Percentiles rank a stretch among this genome's conserved stretches.
phyloP scores from a whole-genome alignment of 768 basidiomycete species.

The Boletus edulis region DNA sequence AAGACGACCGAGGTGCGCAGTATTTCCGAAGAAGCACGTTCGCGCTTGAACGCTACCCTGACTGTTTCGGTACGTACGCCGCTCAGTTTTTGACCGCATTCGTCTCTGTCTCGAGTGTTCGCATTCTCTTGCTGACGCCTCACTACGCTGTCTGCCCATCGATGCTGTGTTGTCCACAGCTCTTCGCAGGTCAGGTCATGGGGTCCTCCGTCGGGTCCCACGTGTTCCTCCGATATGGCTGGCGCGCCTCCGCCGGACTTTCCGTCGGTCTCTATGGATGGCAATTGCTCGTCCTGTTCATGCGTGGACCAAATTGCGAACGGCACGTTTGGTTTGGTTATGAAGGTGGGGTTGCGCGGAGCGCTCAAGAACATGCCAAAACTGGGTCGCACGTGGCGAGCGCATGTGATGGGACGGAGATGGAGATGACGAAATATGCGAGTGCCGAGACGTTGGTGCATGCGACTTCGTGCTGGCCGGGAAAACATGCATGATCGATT shows the following conservation, averaged over 20 bases:
- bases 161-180: constrained; percentile 8
- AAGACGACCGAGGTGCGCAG: constrained; percentile 5
- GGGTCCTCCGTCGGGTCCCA: constrained; percentile 42
- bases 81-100: neutral
- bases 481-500: neutral
- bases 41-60: constrained; percentile 30
- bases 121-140: neutral
- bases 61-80: constrained; percentile 23
- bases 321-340: constrained; percentile 57
- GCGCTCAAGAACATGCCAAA: neutral
- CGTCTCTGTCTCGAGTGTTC: neutral
- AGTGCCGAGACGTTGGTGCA: constrained; percentile 6
- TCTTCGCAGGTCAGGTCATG: constrained; percentile 39
- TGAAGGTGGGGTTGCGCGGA: constrained; percentile 45
- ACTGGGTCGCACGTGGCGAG: neutral
- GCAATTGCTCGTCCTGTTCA: constrained; percentile 34
- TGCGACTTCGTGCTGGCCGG: constrained; percentile 2
- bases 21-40: constrained; percentile 28
- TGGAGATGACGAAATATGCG: neutral
- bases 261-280: constrained; percentile 35
- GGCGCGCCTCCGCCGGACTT: constrained; percentile 32
- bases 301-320: constrained; percentile 37
- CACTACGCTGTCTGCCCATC: neutral
- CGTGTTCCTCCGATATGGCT: constrained; percentile 42
- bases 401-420: neutral